Percentiles rank a stretch among this genome's conserved stretches.
These are phyloP conservation scores for Fusarium cicatricum DNA, from an alignment of 2,329 filamentous ascomycete species.

Conservation along the genomic window DNA sequence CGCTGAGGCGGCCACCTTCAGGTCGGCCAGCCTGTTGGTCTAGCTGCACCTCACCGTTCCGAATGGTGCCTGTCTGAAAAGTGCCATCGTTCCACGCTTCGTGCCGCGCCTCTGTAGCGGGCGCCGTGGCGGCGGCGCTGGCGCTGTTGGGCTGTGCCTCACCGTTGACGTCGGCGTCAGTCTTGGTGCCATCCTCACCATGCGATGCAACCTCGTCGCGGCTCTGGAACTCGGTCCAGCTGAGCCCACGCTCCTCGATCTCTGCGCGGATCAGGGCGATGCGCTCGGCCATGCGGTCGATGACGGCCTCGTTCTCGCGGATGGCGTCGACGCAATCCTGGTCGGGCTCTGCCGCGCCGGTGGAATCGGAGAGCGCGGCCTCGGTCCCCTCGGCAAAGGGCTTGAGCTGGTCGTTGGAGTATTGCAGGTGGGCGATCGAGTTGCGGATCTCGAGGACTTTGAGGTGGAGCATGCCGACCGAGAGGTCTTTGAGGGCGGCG, in stretches of 20 bases:
- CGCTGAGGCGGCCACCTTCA: constrained; percentile 59
- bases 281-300: constrained; percentile 72
- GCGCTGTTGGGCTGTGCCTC: constrained; percentile 10
- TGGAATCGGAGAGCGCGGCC: constrained; percentile 40
- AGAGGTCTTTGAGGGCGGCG: constrained; percentile 71
- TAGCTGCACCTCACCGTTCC: constrained; percentile 59
- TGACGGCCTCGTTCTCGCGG: constrained; percentile 73
- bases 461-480: constrained; percentile 71
- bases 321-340: constrained; percentile 79
- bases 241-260: constrained; percentile 65
- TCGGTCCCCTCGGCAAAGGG: constrained; percentile 68
- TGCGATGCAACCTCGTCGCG: constrained; percentile 54
- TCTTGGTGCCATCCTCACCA: constrained; percentile 27
- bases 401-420: constrained; percentile 76
- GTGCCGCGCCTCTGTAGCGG: constrained; percentile 35
- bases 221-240: constrained; percentile 65
- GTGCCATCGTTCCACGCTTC: constrained; percentile 70
- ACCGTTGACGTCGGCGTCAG: constrained; percentile 29
- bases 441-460: constrained; percentile 81
- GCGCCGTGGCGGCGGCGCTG: not conserved
- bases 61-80: constrained; percentile 67
- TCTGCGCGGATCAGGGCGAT: constrained; percentile 70
- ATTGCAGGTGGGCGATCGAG: constrained; percentile 75
- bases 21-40: constrained; percentile 43
- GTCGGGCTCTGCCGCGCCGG: constrained; percentile 55